Conservation (phyloP, 257 asterid species). For the Solanum pinnatisectum region DNA sequence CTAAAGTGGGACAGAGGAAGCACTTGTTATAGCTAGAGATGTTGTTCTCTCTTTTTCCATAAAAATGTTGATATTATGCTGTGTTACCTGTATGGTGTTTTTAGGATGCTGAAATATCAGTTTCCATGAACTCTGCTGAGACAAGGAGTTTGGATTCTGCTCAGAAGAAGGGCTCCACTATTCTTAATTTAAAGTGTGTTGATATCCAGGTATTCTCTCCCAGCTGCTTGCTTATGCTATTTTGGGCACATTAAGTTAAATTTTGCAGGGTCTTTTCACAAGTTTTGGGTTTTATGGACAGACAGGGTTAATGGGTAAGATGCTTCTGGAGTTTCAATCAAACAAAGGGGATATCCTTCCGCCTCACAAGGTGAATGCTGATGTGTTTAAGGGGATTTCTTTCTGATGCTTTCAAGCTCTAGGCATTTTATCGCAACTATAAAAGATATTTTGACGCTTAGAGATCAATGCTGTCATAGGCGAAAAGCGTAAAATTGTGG, state of each 20-base stretch:
- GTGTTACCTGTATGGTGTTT: neutral
- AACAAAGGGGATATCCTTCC: conserved; percentile 93
- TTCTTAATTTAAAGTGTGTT: conserved; percentile 83
- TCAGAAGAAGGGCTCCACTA: conserved; percentile 82
- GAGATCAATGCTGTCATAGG: neutral
- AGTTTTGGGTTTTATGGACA: conserved; percentile 22
- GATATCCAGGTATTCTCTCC: conserved; percentile 68
- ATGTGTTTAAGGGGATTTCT: neutral
- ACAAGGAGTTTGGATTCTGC: conserved; percentile 83
- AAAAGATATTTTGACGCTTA: neutral
- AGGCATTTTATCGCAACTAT: neutral
- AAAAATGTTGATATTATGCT: neutral
- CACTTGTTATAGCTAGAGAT: neutral
- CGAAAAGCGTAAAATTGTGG: neutral
- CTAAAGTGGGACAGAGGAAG: neutral
- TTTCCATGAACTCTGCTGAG: conserved; percentile 66
- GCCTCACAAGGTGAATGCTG: conserved; percentile 66
- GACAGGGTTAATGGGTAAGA: conserved; percentile 95
- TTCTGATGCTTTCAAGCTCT: neutral
- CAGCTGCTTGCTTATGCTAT: neutral
- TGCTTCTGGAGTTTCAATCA: conserved; percentile 81
- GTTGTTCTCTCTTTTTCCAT: neutral
- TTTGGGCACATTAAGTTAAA: neutral
- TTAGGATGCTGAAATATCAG: conserved; percentile 90
- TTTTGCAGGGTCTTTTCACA: neutral